Base-by-base conservation (phyloP, 148 eudicot species). In the Rheum nobile region DNA sequence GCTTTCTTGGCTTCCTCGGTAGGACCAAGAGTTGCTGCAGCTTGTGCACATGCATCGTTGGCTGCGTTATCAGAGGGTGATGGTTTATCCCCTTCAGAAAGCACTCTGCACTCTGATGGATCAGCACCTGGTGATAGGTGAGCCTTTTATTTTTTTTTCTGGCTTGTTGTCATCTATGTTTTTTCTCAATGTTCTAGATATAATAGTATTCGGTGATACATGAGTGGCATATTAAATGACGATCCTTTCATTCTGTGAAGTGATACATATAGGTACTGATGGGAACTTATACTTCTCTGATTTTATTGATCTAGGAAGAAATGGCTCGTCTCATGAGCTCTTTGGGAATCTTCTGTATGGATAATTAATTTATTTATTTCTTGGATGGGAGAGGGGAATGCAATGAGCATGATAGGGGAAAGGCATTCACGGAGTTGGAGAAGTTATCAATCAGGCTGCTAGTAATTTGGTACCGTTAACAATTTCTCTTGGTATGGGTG, bases 1-100 rank as follows among this genome's bases (percentile, higher is more conserved):
- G 93, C 98, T 22, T 91, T 95, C 86, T 77, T 95, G 86, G 96
- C 97, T 65, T 91, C 96, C 84, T 86, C 96, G 71, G 81, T 94
- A 21, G 98, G 98, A 67, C 98, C 98, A 42, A 85, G 98, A 86
- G 91, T 94, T 71, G 98, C 98, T 75, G 97, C 98, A 74, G 98
- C 97, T 55, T 91, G 98, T 87, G 98, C 98, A 37, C 98, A 94
- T 84, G 90, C 96, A 75, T 88, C 97, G 67, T 85, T 94, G 84
- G 91, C 87, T 2, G 91, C 83, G 63, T 77, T 94, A 22, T 82
- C 89, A 52, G 90, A 85, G 81, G 93, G 86, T 67, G 84, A 81
- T 80, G 75, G 75, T 41, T 13, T 26, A 48, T 12, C 72, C 73
- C 57, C 77, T 43, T 72, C 77, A 16, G 74, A 50, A 74, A 76